Base-by-base conservation (phyloP, 768 basidiomycete species). In the Termitomyces sp. region DNA sequence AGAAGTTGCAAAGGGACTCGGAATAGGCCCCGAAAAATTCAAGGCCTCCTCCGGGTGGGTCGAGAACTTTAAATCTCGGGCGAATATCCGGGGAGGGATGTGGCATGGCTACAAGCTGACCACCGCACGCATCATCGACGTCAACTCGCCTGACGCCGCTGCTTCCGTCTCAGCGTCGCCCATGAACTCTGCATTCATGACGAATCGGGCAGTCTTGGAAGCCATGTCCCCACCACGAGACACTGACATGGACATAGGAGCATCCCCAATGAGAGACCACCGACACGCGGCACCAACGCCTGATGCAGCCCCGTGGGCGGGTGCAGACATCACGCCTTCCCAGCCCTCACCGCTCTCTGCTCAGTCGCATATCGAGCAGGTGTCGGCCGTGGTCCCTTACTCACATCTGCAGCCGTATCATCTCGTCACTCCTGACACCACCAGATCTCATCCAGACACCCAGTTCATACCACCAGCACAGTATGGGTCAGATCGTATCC, bases 11-110 rank as follows among this genome's bases (percentile, higher is more conserved):
- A 71, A 75, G 42, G 66, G 61, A 7, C 77, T 85, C 50, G 73
- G 78, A 51, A 83, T 88, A 58, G 67, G 77, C 46, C 80, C 84
- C 57, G 86, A 89, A 55, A 80, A 82, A 68, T 95, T 95, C 81
- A 94, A 94, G 72, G 92, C 89, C n/a, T 90, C 87, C 66, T 84
- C 88, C 10, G 91, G 91, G 4, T 95, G 93, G 93, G 79, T 95
- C 53, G 91, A 94, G 67, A 91, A 91, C 68, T 95, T 94, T 77
- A 94, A 94, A 73, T 80, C 82, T 63, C 85, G 93, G 34, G 82
- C 88, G 60, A 83, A 83, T 57, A 89, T 95, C 59, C 79, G 83
- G 42, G 80, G 81, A 23, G 90, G 89, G 1, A 71, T 79, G 19
- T 86, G 80, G 79, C 72, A 52, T 64, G 80, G 74, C 65, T 64